Conservation (phyloP, 1,284 basidiomycete species). For the Coriolopsis trogii region DNA sequence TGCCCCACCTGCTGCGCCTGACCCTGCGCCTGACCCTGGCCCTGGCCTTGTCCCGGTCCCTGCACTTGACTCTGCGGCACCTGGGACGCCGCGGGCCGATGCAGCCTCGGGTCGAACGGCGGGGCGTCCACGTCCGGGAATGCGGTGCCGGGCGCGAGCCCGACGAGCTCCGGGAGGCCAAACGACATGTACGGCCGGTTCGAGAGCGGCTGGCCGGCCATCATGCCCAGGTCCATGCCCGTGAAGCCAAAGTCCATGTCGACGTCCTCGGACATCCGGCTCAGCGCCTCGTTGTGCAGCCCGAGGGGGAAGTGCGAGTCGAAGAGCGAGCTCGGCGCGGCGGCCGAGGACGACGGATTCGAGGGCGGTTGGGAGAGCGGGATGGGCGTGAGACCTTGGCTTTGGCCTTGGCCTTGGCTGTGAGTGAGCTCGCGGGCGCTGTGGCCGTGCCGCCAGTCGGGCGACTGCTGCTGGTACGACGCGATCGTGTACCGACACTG, state of each 20-base stretch:
- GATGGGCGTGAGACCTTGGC: neutral
- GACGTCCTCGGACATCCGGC: slow-evolving; percentile 7
- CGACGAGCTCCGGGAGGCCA: slow-evolving; percentile 27
- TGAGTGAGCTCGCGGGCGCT: no score
- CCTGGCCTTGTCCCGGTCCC: neutral
- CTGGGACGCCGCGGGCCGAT: slow-evolving; percentile 8
- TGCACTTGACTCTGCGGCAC: neutral
- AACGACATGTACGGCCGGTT: slow-evolving; percentile 30
- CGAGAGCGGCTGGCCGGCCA: slow-evolving; percentile 26
- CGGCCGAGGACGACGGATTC: neutral
- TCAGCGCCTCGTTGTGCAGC: neutral
- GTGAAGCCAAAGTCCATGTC: slow-evolving; percentile 30
- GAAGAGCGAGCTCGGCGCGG: neutral
- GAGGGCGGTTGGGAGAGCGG: neutral
- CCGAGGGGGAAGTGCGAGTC: neutral
- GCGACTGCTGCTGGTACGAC: slow-evolving; percentile 7
- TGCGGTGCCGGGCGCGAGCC: slow-evolving; percentile 5
- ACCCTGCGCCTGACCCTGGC: neutral
- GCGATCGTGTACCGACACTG: slow-evolving; percentile 20
- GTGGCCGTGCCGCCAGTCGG: no score
- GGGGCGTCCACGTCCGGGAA: slow-evolving; percentile 26
- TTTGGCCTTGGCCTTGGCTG: no score
- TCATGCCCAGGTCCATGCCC: slow-evolving; percentile 26
- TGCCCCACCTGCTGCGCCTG: slow-evolving; percentile 4
- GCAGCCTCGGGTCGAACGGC: slow-evolving; percentile 9